Evolutionary conservation across 495 filamentous ascomycete species (phyloP).

Genomic region (Aspergillus baeticus): DNA sequence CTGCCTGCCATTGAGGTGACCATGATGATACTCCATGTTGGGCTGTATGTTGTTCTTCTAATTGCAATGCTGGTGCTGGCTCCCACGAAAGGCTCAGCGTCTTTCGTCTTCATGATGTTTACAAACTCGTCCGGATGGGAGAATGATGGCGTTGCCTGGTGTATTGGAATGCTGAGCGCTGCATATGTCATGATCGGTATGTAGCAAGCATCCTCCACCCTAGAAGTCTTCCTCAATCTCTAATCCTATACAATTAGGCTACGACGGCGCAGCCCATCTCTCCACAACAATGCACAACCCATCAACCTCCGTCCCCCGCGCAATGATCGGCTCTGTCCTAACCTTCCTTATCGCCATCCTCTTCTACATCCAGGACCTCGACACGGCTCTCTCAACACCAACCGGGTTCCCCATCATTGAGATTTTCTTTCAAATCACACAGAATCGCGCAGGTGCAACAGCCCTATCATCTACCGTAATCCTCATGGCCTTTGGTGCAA

Average conservation of each 20-base stretch:
- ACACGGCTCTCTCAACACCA: neutral
- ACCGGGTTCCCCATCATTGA: constrained; percentile 8
- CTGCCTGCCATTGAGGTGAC: neutral
- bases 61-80: neutral
- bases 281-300: neutral
- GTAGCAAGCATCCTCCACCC: too few relatives aligned
- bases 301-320: neutral
- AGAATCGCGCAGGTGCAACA: neutral
- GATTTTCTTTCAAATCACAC: constrained; percentile 3
- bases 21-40: neutral
- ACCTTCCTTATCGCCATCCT: neutral
- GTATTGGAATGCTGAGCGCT: constrained; percentile 1
- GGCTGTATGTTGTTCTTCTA: neutral
- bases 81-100: neutral
- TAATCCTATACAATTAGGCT: too few relatives aligned
- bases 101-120: constrained; percentile 3
- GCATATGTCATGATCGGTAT: constrained; percentile 6
- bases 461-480: neutral
- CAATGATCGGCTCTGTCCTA: neutral
- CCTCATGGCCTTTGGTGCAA: neutral
- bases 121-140: constrained; percentile 7
- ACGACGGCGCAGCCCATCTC: constrained; percentile 3
- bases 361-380: constrained; percentile 7
- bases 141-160: constrained; percentile 9
- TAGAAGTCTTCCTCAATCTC: too few relatives aligned